phyloP scores from a whole-genome alignment of 768 basidiomycete genomes.

The Hortiboletus flavorubellus region DNA sequence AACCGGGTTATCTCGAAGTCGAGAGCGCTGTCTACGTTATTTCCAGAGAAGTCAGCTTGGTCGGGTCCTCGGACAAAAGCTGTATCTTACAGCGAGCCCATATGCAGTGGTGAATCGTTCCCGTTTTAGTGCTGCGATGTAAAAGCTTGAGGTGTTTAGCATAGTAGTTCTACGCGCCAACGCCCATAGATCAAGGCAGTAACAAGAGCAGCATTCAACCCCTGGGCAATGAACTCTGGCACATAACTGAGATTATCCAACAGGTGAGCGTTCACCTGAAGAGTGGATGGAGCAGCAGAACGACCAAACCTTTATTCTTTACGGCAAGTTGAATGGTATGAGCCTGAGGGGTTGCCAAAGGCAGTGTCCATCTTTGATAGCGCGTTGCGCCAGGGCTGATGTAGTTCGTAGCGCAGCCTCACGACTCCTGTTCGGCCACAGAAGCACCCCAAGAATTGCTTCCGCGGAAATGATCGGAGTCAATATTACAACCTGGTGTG shows the following conservation, averaged over 20 bases:
- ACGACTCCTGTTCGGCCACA: too few relatives aligned
- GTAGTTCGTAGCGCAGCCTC: too few relatives aligned
- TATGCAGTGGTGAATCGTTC: constrained; percentile 31
- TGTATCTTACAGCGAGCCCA: constrained; percentile 38
- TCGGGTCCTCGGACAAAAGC: not conserved
- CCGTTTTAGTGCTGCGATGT: not conserved
- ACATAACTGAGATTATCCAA: not conserved
- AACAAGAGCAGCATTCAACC: constrained; percentile 13
- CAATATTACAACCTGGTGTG: too few relatives aligned
- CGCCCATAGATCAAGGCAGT: constrained; percentile 19
- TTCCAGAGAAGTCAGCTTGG: not conserved
- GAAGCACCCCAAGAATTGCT: too few relatives aligned
- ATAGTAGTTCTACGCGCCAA: constrained; percentile 9
- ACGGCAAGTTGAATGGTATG: too few relatives aligned
- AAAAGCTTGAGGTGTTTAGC: not conserved
- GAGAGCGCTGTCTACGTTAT: constrained; percentile 22
- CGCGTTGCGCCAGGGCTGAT: too few relatives aligned
- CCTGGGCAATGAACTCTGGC: constrained; percentile 18
- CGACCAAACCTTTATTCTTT: constrained; percentile 5
- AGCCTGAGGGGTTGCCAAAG: too few relatives aligned
- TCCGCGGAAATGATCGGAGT: too few relatives aligned
- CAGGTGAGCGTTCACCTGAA: constrained; percentile 14
- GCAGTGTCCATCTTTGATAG: too few relatives aligned
- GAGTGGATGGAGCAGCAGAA: constrained; percentile 22
- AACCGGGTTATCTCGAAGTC: constrained; percentile 33